Percentiles rank a stretch among this genome's conserved stretches.
Evolutionary conservation across 2,329 filamentous ascomycete genomes (phyloP).

Genomic region (Byssoonygena ceratinophila): DNA sequence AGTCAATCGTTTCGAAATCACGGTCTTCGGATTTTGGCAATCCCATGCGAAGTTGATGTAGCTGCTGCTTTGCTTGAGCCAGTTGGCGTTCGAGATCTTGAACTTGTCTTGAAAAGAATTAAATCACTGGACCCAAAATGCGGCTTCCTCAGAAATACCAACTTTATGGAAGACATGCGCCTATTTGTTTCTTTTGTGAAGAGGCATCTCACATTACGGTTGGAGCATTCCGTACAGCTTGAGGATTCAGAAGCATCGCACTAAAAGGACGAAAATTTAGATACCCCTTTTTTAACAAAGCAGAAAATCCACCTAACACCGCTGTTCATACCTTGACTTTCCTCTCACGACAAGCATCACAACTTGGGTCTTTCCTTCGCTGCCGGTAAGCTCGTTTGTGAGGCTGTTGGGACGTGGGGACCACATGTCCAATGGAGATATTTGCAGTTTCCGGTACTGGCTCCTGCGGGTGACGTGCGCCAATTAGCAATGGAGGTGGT

Average conservation of each 20-base stretch:
- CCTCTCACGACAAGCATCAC: slow-evolving; percentile 85
- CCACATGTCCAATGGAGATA: slow-evolving; percentile 24
- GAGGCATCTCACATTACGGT: slow-evolving; percentile 91
- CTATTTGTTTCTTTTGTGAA: slow-evolving; percentile 99
- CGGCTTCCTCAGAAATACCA: slow-evolving; percentile 25
- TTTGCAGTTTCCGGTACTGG: slow-evolving; percentile 30
- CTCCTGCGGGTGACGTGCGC: slow-evolving; percentile 30
- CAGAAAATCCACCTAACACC: not conserved
- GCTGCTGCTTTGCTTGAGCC: slow-evolving; percentile 66
- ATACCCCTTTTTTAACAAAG: slow-evolving; percentile 6
- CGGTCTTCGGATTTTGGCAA: slow-evolving; percentile 43
- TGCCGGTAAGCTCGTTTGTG: slow-evolving; percentile 94
- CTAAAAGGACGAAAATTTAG: no score
- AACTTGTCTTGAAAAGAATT: slow-evolving; percentile 52
- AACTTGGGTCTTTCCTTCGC: slow-evolving; percentile 89
- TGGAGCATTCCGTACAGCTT: slow-evolving; percentile 95
- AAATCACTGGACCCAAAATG: slow-evolving; percentile 3
- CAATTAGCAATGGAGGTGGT: slow-evolving; percentile 27
- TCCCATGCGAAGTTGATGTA: slow-evolving; percentile 59
- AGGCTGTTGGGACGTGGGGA: slow-evolving; percentile 49
- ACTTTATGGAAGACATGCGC: slow-evolving; percentile 97
- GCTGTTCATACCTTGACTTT: slow-evolving; percentile 49
- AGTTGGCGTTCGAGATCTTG: slow-evolving; percentile 94
- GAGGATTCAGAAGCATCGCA: slow-evolving; percentile 95
- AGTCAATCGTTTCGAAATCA: slow-evolving; percentile 30